Percentiles rank a stretch among this genome's conserved stretches.
These are phyloP conservation scores for Kuraishia piskuri DNA, from an alignment of 805 yeast species.

Conservation along the genomic window DNA sequence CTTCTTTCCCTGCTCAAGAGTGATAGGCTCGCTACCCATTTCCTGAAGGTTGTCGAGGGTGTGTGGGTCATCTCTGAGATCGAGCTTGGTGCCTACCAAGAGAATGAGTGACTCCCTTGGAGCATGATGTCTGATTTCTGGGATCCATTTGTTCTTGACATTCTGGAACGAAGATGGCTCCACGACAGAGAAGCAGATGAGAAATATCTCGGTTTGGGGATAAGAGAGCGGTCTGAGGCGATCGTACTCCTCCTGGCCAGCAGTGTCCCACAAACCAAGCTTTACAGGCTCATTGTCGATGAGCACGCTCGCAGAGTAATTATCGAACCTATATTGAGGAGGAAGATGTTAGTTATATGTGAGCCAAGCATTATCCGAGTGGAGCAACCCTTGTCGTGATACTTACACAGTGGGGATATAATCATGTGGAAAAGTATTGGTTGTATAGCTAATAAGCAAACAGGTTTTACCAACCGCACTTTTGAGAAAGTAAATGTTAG, in stretches of 20 bases:
- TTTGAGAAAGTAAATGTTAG: background rate
- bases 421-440: conserved; percentile 88
- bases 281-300: conserved; percentile 76
- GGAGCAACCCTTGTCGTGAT: no score
- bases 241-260: conserved; percentile 91
- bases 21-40: conserved; percentile 53
- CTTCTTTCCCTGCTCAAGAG: conserved; percentile 51
- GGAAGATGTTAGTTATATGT: background rate
- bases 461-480: conserved; percentile 93
- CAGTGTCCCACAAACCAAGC: conserved; percentile 91
- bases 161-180: conserved; percentile 76
- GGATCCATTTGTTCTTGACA: conserved; percentile 76
- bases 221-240: conserved; percentile 82
- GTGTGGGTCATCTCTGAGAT: conserved; percentile 75
- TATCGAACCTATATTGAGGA: conserved; percentile 46
- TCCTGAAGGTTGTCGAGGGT: conserved; percentile 61
- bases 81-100: conserved; percentile 83
- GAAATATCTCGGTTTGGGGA: conserved; percentile 85
- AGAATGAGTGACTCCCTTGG: conserved; percentile 61
- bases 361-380: background rate
- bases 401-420: conserved; percentile 78
- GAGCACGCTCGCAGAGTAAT: conserved; percentile 80
- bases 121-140: conserved; percentile 81
- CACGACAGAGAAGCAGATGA: conserved; percentile 79
- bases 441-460: conserved; percentile 78